phyloP scores from a whole-genome alignment of 78 protist species.

The Emiliania huxleyi region DNA sequence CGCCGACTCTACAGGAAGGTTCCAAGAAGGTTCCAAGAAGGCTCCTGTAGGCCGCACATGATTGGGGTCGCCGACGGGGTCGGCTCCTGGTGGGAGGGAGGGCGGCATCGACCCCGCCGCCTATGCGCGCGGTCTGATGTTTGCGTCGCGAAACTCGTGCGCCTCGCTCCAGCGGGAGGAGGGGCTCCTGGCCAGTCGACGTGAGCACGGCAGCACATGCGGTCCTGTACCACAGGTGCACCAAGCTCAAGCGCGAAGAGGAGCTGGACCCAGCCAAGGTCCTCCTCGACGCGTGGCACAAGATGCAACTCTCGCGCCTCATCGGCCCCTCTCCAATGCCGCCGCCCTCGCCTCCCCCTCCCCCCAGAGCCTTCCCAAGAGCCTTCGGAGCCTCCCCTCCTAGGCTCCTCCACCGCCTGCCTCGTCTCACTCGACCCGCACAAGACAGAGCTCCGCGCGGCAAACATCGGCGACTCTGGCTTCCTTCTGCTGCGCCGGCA shows the following conservation, averaged over 20 bases:
- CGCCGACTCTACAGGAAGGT: too few species aligned
- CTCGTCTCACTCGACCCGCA: neutral
- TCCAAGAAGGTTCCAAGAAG: too few species aligned
- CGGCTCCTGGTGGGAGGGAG: slow-evolving; percentile 15
- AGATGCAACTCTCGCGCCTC: neutral
- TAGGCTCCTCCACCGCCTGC: neutral
- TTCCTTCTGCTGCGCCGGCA: neutral
- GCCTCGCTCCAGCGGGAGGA: neutral
- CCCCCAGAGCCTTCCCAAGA: too few species aligned
- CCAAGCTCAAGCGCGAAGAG: neutral
- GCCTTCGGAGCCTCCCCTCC: too few species aligned
- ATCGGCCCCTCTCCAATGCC: too few species aligned
- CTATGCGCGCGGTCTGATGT: neutral
- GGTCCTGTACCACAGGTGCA: too few species aligned
- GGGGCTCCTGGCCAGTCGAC: too few species aligned
- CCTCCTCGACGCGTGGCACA: neutral
- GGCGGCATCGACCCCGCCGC: neutral
- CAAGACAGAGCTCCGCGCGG: neutral
- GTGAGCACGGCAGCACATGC: too few species aligned
- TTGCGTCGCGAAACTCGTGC: neutral
- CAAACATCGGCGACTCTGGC: neutral
- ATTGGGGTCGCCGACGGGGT: slow-evolving; percentile 5
- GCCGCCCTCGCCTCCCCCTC: too few species aligned
- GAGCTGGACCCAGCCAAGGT: neutral
- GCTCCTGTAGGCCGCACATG: slow-evolving; percentile 20